Conservation (phyloP, 768 basidiomycete species). For the Leccinum fibrillosum region DNA sequence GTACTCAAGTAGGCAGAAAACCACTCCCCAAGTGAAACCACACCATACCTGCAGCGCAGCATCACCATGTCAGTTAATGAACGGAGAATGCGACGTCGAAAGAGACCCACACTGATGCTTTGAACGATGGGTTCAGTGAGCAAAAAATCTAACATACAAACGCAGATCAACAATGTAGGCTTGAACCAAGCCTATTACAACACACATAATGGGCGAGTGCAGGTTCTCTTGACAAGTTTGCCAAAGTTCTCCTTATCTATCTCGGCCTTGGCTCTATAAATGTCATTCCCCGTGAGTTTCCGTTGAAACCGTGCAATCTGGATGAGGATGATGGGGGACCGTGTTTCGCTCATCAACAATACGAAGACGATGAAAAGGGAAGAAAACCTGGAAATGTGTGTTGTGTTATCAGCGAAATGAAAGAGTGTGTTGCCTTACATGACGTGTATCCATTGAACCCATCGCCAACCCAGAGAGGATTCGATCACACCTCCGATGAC, state of each 20-base stretch:
- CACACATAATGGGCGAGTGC: conserved; percentile 68
- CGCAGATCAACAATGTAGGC: neutral
- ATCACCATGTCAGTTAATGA: neutral
- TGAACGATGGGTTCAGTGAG: conserved; percentile 63
- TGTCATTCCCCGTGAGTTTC: conserved; percentile 58
- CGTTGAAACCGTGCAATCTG: conserved; percentile 61
- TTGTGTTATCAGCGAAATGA: neutral
- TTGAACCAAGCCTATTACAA: conserved; percentile 4
- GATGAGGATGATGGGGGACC: conserved; percentile 65
- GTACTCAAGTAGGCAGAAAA: conserved; percentile 63
- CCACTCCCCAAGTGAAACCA: conserved; percentile 72
- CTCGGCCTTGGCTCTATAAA: conserved; percentile 60
- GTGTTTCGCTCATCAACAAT: conserved; percentile 67
- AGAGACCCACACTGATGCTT: conserved; percentile 58
- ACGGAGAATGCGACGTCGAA: neutral
- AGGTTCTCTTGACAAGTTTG: conserved; percentile 62
- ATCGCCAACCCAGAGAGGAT: conserved; percentile 63
- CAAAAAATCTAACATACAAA: conserved; percentile 17
- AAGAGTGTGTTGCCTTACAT: conserved; percentile 37
- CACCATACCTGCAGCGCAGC: conserved; percentile 49
- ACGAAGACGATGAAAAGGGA: conserved; percentile 48
- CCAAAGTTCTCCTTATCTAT: conserved; percentile 52
- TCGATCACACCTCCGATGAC: conserved; percentile 64
- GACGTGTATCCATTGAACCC: conserved; percentile 78
- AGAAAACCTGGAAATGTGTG: conserved; percentile 41